Base-by-base conservation (phyloP, 2,329 filamentous ascomycete genomes). In the Didymella keratinophila region DNA sequence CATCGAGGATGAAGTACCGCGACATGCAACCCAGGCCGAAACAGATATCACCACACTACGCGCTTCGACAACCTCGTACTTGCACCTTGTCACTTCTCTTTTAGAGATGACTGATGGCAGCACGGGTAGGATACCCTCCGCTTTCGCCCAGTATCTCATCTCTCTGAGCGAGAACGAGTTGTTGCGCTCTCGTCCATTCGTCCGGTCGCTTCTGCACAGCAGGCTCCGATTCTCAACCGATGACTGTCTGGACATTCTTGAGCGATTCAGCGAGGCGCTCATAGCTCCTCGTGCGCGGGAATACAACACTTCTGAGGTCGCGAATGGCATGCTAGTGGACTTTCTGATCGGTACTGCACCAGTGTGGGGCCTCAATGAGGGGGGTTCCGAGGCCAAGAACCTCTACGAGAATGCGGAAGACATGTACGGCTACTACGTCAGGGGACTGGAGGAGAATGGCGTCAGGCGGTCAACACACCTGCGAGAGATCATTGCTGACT, bases 361-460 rank as follows among this genome's bases (percentile, higher is more conserved):
- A 11, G 59, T 71, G 4, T 75, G 71, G 72, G 55, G 59, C 18
- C 58, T 65, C 30, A 60, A 64, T 14, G 51, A 63, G 3, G 66
- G 62, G 4, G 71, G 74, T 43, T 62, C 62, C 18, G 68, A 74
- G 41, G 62, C 65, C 14, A 68, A 70, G 44, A 63, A 70, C 23
- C 55, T 97, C 2, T 83, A 83, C n/a, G 84, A 86, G 3, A 82
- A 85, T 39, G 91, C 89, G 3, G 84, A 87, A 20, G 89, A 96
- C 60, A 79, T 97, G 20, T 98, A 98, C 74, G 79, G 85, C 43
- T 92, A 92, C 80, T 89, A 95, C 64, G 84, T 93, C 45, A 85
- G 86, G 52, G 83, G 83, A 18, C 85, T 88, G 28, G 78, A 97
- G 25, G 83, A 85, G 6, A 88, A 85, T 43, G 87, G 88, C 43